Base-by-base conservation (phyloP, 164 flowering plant genomes). In the Magnolia kwangsiensis region DNA sequence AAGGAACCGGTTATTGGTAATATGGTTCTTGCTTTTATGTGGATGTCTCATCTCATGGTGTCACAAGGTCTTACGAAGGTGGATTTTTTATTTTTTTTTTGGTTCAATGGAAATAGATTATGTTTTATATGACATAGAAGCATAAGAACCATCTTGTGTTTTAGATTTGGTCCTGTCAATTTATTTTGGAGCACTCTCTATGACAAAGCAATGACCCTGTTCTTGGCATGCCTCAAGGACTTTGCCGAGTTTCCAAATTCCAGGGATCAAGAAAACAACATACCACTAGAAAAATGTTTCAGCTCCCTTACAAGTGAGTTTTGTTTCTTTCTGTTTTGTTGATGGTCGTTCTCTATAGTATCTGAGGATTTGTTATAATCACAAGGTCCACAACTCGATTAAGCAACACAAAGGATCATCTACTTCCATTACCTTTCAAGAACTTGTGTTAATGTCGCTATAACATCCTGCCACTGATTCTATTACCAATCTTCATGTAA, bases 131-230 rank as follows among this genome's bases (percentile, higher is more conserved):
- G 68, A 11, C 68, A n/a, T 63, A 21, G 20, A 63, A 21, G 20
- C 20, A 21, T 63, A 23, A 2, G 10, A 66, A 8, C 31, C 24
- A 50, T 72, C 20, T 37, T 8, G 75, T 21, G 72, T 80, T 72
- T 79, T 76, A 96, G 99, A 83, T 96, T 94, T 86, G 98, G 99
- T 73, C 99, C 99, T 4, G 98, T 94, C 78, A 96, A 96, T 87
- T 83, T 96, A 80, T 96, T 96, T 75, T 96, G 99, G 99, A 96
- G 98, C 84, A 92, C 98, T 23, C 97, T 97, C 24, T 96, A 91
- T 71, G 98, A 94, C 87, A 96, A 91, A 83, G 99, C 98, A 79
- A 96, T 94, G 98, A 94, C 94, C 63, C 82, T 92, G 78, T 96
- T 84, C 89, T 82, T 91, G 79, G 84, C 94, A 67, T 94, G 97